These are phyloP conservation scores for Dactylellina drechsleri DNA, from an alignment of 2,329 filamentous ascomycete species.

Conservation along the genomic window DNA sequence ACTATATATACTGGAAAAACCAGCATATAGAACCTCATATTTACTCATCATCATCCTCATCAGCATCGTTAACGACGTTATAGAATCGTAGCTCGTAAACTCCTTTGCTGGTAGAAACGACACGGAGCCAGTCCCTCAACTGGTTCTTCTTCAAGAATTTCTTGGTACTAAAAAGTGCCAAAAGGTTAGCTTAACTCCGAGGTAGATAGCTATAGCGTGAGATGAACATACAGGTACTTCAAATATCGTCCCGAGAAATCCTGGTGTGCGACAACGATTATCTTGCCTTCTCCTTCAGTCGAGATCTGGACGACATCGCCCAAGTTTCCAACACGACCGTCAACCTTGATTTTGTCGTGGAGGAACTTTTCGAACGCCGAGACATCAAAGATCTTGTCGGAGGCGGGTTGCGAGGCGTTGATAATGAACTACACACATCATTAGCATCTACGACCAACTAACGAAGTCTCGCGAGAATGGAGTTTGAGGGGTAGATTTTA, in stretches of 20 bases:
- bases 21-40: slow-evolving; percentile 58
- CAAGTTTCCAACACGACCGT: slow-evolving; percentile 97
- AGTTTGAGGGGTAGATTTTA: too few relatives aligned
- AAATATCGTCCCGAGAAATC: slow-evolving; percentile 98
- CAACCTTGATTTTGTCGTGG: slow-evolving; percentile 99
- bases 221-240: slow-evolving; percentile 89
- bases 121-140: slow-evolving; percentile 99
- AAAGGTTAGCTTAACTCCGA: slow-evolving; percentile 16
- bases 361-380: slow-evolving; percentile 99
- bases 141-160: slow-evolving; percentile 99
- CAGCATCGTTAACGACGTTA: slow-evolving; percentile 99
- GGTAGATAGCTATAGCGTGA: not conserved
- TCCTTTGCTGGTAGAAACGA: slow-evolving; percentile 96
- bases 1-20: too few relatives aligned
- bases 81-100: slow-evolving; percentile 99
- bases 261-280: slow-evolving; percentile 96
- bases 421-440: slow-evolving; percentile 81
- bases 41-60: slow-evolving; percentile 98
- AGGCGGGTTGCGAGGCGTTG: slow-evolving; percentile 97
- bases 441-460: too few relatives aligned
- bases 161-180: slow-evolving; percentile 82
- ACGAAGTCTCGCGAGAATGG: too few relatives aligned
- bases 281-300: slow-evolving; percentile 93
- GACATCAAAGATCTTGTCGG: slow-evolving; percentile 99
- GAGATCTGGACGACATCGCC: slow-evolving; percentile 91